A percentile compares a stretch with the other conserved stretches of the same genome.
phyloP scores from a whole-genome alignment of 2,329 filamentous ascomycete genomes.

The Colletotrichum tropicale region DNA sequence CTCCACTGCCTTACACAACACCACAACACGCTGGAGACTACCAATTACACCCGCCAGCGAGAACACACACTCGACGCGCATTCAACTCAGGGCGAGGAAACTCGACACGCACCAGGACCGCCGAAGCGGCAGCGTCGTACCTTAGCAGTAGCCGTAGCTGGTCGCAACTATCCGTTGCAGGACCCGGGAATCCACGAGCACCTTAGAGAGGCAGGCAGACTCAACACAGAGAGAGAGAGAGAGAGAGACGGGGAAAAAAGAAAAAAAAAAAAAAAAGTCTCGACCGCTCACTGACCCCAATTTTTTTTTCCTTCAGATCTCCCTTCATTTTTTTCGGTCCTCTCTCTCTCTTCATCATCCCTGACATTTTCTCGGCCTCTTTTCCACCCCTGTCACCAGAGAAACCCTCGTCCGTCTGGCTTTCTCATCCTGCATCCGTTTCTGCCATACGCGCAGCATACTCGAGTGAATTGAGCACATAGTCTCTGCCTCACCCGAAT shows the following conservation, averaged over 20 bases:
- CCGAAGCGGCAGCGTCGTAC: background rate
- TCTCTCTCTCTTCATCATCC: slow-evolving; percentile 16
- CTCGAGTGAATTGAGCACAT: background rate
- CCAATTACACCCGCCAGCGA: background rate
- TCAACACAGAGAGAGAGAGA: background rate
- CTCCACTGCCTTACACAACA: background rate
- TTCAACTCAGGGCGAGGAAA: background rate
- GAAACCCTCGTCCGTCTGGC: background rate
- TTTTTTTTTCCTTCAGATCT: slow-evolving; percentile 18
- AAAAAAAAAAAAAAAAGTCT: background rate
- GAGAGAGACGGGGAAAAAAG: background rate
- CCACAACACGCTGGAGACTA: background rate
- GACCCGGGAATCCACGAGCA: background rate
- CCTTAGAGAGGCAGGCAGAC: background rate
- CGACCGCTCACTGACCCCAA: slow-evolving; percentile 13
- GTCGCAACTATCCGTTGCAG: background rate
- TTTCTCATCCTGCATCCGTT: background rate
- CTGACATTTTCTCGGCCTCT: slow-evolving; percentile 5
- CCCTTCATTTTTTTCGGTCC: slow-evolving; percentile 10
- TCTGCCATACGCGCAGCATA: background rate
- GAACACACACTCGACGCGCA: background rate
- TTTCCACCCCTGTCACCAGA: background rate
- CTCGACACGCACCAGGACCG: background rate
- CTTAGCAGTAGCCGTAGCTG: background rate
- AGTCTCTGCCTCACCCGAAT: background rate